Conservation (phyloP, 345 rosid genomes). For the Hypericum perforatum region DNA sequence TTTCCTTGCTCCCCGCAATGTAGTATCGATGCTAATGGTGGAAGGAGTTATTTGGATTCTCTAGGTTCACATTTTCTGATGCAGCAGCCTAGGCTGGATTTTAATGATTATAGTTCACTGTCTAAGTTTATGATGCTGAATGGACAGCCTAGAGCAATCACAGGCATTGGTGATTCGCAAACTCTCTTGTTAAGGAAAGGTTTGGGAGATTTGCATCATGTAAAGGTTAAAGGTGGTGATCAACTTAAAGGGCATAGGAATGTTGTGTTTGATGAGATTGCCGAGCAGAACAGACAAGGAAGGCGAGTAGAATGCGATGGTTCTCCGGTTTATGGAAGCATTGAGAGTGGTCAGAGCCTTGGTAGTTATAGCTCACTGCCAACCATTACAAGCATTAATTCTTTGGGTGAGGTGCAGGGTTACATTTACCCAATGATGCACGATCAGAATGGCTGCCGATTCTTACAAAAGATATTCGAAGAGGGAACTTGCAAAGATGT, state of each 20-base stretch:
- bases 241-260: slow-evolving; percentile 16
- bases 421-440: slow-evolving; percentile 31
- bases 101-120: slow-evolving; percentile 11
- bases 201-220: slow-evolving; percentile 13
- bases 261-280: slow-evolving; percentile 19
- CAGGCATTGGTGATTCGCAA: slow-evolving; percentile 21
- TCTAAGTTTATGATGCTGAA: slow-evolving; percentile 16
- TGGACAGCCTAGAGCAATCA: slow-evolving; percentile 10
- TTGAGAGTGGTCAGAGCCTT: slow-evolving; percentile 13
- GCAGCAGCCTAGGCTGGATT: slow-evolving; percentile 15
- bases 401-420: slow-evolving; percentile 27
- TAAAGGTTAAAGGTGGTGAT: slow-evolving; percentile 10
- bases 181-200: slow-evolving; percentile 19
- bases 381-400: slow-evolving; percentile 17
- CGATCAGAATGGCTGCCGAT: slow-evolving; percentile 43
- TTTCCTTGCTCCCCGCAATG: slow-evolving; percentile 12
- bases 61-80: slow-evolving; percentile 10
- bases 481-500: slow-evolving; percentile 33
- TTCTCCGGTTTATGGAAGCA: slow-evolving; percentile 12
- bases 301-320: slow-evolving; percentile 17
- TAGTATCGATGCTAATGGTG: slow-evolving; percentile 18
- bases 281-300: slow-evolving; percentile 11
- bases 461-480: slow-evolving; percentile 39
- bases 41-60: slow-evolving; percentile 10
- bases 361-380: slow-evolving; percentile 10